A percentile compares a stretch with the other conserved stretches of the same genome.
phyloP scores from a whole-genome alignment of 345 rosid genomes.

The Brassica juncea region DNA sequence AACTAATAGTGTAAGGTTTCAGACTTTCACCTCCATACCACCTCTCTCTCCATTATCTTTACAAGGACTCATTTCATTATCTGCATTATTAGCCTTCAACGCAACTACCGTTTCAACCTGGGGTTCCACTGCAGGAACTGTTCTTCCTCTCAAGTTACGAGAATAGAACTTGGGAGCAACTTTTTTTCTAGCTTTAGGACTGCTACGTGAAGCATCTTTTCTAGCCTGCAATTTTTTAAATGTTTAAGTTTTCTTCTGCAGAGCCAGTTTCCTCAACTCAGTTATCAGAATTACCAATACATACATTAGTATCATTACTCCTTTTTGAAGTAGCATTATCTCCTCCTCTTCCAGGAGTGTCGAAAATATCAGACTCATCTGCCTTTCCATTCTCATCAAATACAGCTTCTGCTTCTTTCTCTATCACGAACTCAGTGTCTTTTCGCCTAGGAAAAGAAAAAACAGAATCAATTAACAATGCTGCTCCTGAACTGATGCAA shows the following conservation, averaged over 20 bases:
- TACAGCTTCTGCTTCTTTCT: conserved; percentile 35
- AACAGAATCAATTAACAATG: neutral
- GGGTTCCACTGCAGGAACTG: conserved; percentile 1
- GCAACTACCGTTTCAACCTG: conserved; percentile 8
- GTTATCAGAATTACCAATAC: neutral
- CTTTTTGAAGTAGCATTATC: conserved; percentile 16
- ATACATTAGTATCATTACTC: conserved; percentile 13
- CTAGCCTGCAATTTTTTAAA: conserved; percentile 28
- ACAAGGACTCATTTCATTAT: conserved; percentile 23
- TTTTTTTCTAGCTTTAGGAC: conserved; percentile 19
- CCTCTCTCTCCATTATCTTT: conserved; percentile 31
- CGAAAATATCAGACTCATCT: conserved; percentile 7
- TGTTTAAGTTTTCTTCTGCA: neutral
- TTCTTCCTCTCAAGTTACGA: conserved; percentile 21
- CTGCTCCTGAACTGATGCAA: neutral
- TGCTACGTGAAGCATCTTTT: conserved; percentile 20
- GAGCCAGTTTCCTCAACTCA: neutral
- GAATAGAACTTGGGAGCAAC: neutral
- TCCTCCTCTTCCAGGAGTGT: neutral
- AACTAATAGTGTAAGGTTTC: neutral
- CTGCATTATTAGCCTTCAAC: conserved; percentile 14
- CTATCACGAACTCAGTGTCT: conserved; percentile 26
- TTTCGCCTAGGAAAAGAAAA: conserved; percentile 19
- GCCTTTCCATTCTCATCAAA: conserved; percentile 11
- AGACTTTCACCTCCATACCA: conserved; percentile 29